A percentile compares a stretch with the other conserved stretches of the same genome.
phyloP scores from a whole-genome alignment of 2,329 filamentous ascomycete genomes.

The Aspergillus sp. region DNA sequence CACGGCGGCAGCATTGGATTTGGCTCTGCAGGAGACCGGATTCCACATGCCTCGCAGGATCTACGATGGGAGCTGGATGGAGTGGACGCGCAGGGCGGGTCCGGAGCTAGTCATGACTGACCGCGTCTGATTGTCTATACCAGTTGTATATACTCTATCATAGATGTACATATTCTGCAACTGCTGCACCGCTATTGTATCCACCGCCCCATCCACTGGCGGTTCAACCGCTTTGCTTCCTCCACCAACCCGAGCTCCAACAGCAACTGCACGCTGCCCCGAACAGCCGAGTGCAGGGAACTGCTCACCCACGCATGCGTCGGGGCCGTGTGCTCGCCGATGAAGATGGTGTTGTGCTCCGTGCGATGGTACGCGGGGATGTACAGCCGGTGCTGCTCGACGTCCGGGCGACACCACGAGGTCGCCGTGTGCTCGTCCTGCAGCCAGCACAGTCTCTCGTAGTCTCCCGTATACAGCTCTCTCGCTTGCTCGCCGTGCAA shows the following conservation, averaged over 20 bases:
- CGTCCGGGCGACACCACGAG: slow-evolving; percentile 29
- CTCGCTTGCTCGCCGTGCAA: slow-evolving; percentile 27
- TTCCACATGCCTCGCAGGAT: slow-evolving; percentile 18
- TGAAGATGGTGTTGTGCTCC: slow-evolving; percentile 35
- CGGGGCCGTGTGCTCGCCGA: slow-evolving; percentile 37
- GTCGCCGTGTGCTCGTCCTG: slow-evolving; percentile 29
- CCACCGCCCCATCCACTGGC: slow-evolving; percentile 69
- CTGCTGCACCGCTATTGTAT: slow-evolving; percentile 34
- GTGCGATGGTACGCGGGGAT: slow-evolving; percentile 33
- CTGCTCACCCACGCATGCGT: slow-evolving; percentile 36
- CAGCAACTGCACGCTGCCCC: slow-evolving; percentile 31
- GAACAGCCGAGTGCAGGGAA: slow-evolving; percentile 28
- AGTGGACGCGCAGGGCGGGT: slow-evolving; percentile 24
- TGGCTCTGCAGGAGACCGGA: slow-evolving; percentile 21
- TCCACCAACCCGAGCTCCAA: slow-evolving; percentile 63
- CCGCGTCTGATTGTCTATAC: background rate
- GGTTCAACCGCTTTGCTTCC: slow-evolving; percentile 63
- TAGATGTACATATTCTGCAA: background rate
- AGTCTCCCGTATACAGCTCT: slow-evolving; percentile 31
- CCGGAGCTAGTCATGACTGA: slow-evolving; percentile 8
- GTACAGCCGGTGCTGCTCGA: slow-evolving; percentile 34
- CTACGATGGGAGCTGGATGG: slow-evolving; percentile 34
- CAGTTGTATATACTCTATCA: background rate
- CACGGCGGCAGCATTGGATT: slow-evolving; percentile 26
- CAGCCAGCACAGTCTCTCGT: slow-evolving; percentile 35